These are phyloP conservation scores for Mortierella sp. DNA, from an alignment of 371 early-diverging fungal genomes.

Conservation along the genomic window DNA sequence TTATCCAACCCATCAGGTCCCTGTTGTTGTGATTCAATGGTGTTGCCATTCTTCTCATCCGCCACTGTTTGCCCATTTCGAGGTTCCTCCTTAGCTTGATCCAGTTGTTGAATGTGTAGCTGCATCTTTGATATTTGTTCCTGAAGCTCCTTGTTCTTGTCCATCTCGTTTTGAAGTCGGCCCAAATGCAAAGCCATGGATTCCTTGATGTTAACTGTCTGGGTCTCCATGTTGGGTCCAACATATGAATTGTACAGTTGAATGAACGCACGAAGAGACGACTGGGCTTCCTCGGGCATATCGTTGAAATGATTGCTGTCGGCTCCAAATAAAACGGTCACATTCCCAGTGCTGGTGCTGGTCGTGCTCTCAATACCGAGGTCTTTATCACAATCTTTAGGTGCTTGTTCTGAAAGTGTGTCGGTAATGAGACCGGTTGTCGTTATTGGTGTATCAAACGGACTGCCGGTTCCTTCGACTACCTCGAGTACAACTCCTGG, in stretches of 20 bases:
- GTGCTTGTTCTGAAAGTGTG: no score
- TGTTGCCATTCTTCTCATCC: conserved; percentile 16
- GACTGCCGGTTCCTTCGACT: background rate
- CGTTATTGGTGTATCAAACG: background rate
- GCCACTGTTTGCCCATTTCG: background rate
- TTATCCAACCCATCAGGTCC: conserved; percentile 7
- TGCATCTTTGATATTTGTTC: background rate
- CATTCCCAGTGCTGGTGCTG: no score
- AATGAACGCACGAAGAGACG: background rate
- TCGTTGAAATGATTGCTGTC: background rate
- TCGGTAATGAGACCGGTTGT: no score
- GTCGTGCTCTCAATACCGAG: no score
- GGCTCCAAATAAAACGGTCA: background rate
- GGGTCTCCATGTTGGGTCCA: background rate
- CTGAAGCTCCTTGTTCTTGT: no score
- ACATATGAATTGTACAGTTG: background rate
- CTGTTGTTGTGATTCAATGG: no score
- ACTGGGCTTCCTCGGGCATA: background rate
- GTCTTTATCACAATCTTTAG: no score
- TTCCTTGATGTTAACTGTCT: background rate
- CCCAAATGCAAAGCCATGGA: background rate
- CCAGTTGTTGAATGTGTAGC: background rate
- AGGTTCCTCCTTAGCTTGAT: background rate
- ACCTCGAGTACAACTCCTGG: conserved; percentile 8
- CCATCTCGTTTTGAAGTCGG: background rate